phyloP scores from a whole-genome alignment of 208 protist genomes.

The Trypanosoma avium region DNA sequence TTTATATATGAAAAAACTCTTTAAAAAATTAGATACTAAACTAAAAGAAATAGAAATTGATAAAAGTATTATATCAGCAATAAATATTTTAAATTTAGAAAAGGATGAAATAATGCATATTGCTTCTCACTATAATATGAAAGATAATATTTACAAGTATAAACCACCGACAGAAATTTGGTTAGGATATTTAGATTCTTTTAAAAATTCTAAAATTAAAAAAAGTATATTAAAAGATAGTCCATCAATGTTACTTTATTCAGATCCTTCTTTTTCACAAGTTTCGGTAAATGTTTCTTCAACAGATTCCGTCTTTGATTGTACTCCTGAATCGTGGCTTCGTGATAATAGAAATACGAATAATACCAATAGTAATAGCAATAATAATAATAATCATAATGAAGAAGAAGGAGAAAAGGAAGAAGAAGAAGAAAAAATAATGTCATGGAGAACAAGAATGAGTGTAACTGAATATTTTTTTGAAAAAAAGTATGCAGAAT shows the following conservation, averaged over 20 bases:
- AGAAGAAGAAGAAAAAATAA: no score
- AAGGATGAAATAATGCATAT: background rate
- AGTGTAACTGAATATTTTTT: background rate
- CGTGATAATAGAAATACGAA: no score
- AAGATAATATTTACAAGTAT: background rate
- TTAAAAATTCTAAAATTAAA: background rate
- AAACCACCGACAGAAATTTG: background rate
- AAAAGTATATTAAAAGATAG: background rate
- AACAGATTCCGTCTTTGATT: background rate
- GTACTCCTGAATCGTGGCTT: no score
- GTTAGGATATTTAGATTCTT: background rate
- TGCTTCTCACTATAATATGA: background rate
- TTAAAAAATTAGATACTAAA: background rate
- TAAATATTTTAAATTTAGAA: background rate
- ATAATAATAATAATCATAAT: no score
- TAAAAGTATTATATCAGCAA: background rate
- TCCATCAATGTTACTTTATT: background rate
- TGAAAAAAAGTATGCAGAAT: background rate
- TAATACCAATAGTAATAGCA: no score
- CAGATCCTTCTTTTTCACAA: background rate
- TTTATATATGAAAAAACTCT: no score
- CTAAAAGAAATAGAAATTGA: background rate
- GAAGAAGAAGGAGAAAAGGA: no score
- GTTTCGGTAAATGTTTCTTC: background rate
- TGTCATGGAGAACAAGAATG: background rate